phyloP scores from a whole-genome alignment of 176 grass and related monocot genomes.

The Dactylis glomerata region DNA sequence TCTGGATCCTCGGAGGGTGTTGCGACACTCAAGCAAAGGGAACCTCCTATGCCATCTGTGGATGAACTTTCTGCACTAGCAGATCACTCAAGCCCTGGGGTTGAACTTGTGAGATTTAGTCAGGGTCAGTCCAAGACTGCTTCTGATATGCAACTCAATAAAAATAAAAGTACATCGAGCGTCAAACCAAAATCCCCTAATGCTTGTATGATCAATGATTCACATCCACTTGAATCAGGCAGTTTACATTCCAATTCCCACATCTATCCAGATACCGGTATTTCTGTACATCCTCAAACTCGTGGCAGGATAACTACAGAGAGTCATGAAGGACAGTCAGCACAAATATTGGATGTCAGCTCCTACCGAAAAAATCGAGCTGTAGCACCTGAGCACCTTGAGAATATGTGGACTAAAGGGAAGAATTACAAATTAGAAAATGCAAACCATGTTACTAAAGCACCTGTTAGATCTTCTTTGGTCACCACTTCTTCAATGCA shows the following conservation, averaged over 20 bases:
- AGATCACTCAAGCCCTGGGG: constrained; percentile 71
- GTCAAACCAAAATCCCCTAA: constrained; percentile 21
- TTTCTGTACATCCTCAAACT: constrained; percentile 38
- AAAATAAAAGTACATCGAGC: constrained; percentile 38
- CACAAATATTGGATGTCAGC: constrained; percentile 52
- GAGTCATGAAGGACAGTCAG: constrained; percentile 37
- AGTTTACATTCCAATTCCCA: constrained; percentile 17
- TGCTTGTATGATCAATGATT: constrained; percentile 19
- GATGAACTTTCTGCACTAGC: constrained; percentile 73
- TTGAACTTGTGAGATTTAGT: constrained; percentile 87
- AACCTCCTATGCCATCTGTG: constrained; percentile 55
- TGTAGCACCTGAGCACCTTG: constrained; percentile 87
- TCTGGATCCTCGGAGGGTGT: constrained; percentile 37
- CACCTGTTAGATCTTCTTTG: constrained; percentile 31
- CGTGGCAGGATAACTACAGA: constrained; percentile 25
- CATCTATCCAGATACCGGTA: background rate
- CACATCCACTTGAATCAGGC: constrained; percentile 40
- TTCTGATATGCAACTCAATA: constrained; percentile 29
- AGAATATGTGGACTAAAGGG: constrained; percentile 95
- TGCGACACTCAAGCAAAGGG: constrained; percentile 46
- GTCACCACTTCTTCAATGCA: constrained; percentile 23
- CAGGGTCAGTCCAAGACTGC: constrained; percentile 44
- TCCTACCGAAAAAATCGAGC: constrained; percentile 51
- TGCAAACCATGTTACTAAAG: constrained; percentile 38
- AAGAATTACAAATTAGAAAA: constrained; percentile 80